Conservation (phyloP, 768 basidiomycete genomes). For the Antrodiella citrinella region DNA sequence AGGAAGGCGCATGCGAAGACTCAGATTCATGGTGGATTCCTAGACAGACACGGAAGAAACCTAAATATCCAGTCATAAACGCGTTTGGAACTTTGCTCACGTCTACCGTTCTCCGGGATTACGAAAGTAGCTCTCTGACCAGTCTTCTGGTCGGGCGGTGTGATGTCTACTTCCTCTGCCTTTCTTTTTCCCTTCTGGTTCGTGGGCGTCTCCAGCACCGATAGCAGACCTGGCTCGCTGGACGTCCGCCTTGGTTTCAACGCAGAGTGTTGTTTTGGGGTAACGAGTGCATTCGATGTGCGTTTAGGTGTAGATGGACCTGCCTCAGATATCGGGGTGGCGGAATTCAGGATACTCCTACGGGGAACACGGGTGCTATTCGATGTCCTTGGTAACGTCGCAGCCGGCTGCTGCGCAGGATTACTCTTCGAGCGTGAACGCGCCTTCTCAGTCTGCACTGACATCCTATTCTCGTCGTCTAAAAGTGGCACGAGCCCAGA, state of each 20-base stretch:
- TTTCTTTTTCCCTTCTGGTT: conserved; percentile 57
- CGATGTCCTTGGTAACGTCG: conserved; percentile 11
- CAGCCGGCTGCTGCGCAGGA: not conserved
- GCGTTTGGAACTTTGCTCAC: conserved; percentile 31
- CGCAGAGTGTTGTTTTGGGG: conserved; percentile 1
- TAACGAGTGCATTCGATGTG: conserved; percentile 1
- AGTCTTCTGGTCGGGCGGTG: conserved; percentile 57
- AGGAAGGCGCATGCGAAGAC: conserved; percentile 59
- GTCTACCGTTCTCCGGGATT: conserved; percentile 43
- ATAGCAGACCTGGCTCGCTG: conserved; percentile 18
- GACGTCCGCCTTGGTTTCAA: conserved; percentile 15
- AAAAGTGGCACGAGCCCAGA: not conserved
- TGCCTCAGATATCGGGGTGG: conserved; percentile 13
- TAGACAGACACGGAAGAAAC: conserved; percentile 7
- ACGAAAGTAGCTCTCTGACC: conserved; percentile 53
- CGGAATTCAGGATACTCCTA: conserved; percentile 13
- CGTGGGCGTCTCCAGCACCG: conserved; percentile 17
- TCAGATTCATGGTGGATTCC: conserved; percentile 22
- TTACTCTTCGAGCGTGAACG: conserved; percentile 13
- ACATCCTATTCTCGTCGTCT: conserved; percentile 16
- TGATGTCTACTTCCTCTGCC: conserved; percentile 63
- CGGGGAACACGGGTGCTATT: conserved; percentile 14
- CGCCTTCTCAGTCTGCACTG: conserved; percentile 11
- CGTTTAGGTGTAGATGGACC: conserved; percentile 12
- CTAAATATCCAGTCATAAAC: conserved; percentile 14